Evolutionary conservation across 768 basidiomycete genomes (phyloP).

Genomic region (Pleurotus platypus): DNA sequence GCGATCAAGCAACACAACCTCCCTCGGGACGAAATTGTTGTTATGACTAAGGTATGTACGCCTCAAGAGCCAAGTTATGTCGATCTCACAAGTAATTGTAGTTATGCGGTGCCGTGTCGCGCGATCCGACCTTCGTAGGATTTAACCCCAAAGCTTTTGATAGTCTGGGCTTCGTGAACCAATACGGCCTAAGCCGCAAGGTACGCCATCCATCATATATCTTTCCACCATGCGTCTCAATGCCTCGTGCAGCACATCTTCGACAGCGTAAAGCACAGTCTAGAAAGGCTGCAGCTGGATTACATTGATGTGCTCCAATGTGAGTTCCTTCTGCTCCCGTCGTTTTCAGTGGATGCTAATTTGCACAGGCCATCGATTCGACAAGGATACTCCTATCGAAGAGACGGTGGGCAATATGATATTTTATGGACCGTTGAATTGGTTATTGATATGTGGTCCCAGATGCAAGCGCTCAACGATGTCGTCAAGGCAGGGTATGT

Average conservation of each 20-base stretch:
- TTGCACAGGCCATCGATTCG: slow-evolving; percentile 30
- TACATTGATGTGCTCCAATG: slow-evolving; percentile 63
- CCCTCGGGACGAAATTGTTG: slow-evolving; percentile 75
- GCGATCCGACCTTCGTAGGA: slow-evolving; percentile 11
- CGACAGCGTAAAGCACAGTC: slow-evolving; percentile 38
- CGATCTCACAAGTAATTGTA: slow-evolving; percentile 13
- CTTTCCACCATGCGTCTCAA: not conserved
- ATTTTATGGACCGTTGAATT: not conserved
- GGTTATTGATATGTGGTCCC: not conserved
- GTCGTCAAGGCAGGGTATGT: slow-evolving; percentile 43
- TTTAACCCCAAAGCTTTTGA: slow-evolving; percentile 22
- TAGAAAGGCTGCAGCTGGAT: slow-evolving; percentile 53
- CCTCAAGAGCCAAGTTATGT: not conserved
- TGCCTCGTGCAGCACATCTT: slow-evolving; percentile 49
- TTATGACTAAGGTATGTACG: slow-evolving; percentile 68
- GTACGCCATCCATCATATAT: slow-evolving; percentile 15
- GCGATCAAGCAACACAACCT: slow-evolving; percentile 64
- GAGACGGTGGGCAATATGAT: slow-evolving; percentile 19
- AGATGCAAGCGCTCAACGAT: slow-evolving; percentile 47
- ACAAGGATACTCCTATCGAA: slow-evolving; percentile 36
- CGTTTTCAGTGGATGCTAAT: not conserved
- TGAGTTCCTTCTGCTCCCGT: slow-evolving; percentile 12
- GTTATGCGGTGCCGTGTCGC: slow-evolving; percentile 34
- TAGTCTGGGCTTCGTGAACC: slow-evolving; percentile 46
- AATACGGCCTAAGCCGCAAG: slow-evolving; percentile 34